A percentile compares a stretch with the other conserved stretches of the same genome.
Evolutionary conservation across 2,329 filamentous ascomycete genomes (phyloP).

Genomic region (Pochonia chlamydosporia): DNA sequence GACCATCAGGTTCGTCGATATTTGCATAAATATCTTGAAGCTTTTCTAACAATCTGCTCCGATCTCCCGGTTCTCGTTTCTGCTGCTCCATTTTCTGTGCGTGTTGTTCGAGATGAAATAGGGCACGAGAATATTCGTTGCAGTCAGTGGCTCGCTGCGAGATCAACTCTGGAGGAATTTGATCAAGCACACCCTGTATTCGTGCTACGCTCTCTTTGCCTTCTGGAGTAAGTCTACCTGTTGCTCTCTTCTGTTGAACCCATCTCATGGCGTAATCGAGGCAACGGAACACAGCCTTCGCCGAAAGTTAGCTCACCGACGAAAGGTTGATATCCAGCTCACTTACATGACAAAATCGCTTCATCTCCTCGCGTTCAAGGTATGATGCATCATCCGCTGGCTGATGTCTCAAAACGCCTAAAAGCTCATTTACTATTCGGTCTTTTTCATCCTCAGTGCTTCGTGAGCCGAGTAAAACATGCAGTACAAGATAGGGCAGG

Average conservation of each 20-base stretch:
- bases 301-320: background rate
- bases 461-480: constrained; percentile 69
- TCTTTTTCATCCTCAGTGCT: constrained; percentile 54
- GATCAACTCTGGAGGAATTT: constrained; percentile 68
- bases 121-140: constrained; percentile 82
- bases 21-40: constrained; percentile 93
- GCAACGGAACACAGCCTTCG: constrained; percentile 77
- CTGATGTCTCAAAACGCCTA: constrained; percentile 64
- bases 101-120: constrained; percentile 94
- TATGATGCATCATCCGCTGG: constrained; percentile 46
- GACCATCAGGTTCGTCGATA: constrained; percentile 94
- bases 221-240: constrained; percentile 20
- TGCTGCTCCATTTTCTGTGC: constrained; percentile 49
- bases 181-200: constrained; percentile 46
- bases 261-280: constrained; percentile 90
- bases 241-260: constrained; percentile 65
- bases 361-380: constrained; percentile 66
- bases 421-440: constrained; percentile 67
- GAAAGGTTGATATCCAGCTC: constrained; percentile 1
- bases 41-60: constrained; percentile 65
- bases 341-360: constrained; percentile 79
- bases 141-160: constrained; percentile 87
- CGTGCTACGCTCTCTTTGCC: constrained; percentile 44
- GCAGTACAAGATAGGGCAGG: constrained; percentile 79
- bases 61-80: constrained; percentile 42